Evolutionary conservation across 2,329 filamentous ascomycete genomes (phyloP).

Genomic region (Beauveria medogensis): DNA sequence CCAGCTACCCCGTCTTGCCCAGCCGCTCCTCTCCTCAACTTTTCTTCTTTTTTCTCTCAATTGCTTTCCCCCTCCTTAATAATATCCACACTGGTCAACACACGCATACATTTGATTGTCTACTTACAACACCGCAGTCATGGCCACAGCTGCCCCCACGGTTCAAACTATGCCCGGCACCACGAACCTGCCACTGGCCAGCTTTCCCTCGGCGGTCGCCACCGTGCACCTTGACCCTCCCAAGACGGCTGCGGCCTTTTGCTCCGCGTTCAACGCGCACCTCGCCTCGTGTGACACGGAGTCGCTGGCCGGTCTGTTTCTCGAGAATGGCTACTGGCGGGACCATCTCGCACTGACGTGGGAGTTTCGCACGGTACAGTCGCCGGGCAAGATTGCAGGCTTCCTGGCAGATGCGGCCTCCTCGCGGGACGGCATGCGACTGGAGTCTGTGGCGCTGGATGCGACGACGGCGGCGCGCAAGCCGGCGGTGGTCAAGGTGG

Average conservation of each 20-base stretch:
- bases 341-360: conserved; percentile 46
- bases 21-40: not conserved
- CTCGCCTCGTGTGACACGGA: conserved; percentile 12
- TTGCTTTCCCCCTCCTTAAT: too few relatives aligned
- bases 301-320: conserved; percentile 22
- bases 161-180: conserved; percentile 9
- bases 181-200: conserved; percentile 6
- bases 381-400: not conserved
- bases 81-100: not conserved
- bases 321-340: conserved; percentile 40
- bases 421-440: conserved; percentile 4
- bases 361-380: conserved; percentile 39
- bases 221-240: not conserved
- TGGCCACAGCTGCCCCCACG: conserved; percentile 5
- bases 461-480: not conserved
- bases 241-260: not conserved
- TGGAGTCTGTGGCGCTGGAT: conserved; percentile 2
- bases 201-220: not conserved
- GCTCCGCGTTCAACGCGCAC: conserved; percentile 1
- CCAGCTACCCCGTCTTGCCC: too few relatives aligned
- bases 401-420: conserved; percentile 9
- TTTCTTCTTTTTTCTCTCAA: not conserved
- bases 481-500: conserved; percentile 6
- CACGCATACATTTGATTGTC: not conserved
- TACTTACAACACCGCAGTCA: not conserved